phyloP scores from a whole-genome alignment of 805 yeast genomes.

The Pichia californica region DNA sequence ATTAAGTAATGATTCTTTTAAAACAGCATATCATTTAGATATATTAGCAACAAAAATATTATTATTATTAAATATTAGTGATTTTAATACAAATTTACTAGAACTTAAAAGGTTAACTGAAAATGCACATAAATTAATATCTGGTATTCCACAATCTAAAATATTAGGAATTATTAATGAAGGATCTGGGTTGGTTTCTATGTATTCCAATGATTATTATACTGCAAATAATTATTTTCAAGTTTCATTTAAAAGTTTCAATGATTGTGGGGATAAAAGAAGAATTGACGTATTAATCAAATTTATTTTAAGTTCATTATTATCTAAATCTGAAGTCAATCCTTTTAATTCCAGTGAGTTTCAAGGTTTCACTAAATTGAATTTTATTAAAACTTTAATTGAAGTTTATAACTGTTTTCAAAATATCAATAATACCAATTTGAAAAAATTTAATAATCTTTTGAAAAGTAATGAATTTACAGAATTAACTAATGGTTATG shows the following conservation, averaged over 20 bases:
- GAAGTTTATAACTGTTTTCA: constrained; percentile 24
- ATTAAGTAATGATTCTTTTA: constrained; percentile 37
- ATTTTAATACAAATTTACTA: constrained; percentile 27
- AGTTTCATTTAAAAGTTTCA: constrained; percentile 42
- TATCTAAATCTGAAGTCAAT: constrained; percentile 59
- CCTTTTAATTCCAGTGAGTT: constrained; percentile 74
- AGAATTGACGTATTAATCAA: constrained; percentile 54
- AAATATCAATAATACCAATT: constrained; percentile 21
- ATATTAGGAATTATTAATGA: constrained; percentile 71
- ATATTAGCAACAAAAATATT: constrained; percentile 62
- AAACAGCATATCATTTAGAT: constrained; percentile 48
- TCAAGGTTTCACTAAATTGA: constrained; percentile 25
- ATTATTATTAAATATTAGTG: constrained; percentile 31
- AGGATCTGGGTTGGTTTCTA: constrained; percentile 65
- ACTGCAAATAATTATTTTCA: constrained; percentile 44
- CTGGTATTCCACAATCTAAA: constrained; percentile 70
- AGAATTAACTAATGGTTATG: constrained; percentile 11
- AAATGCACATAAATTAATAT: constrained; percentile 40
- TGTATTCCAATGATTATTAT: constrained; percentile 53
- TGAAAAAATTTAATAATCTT: constrained; percentile 18
- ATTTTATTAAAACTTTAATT: constrained; percentile 20
- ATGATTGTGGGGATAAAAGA: constrained; percentile 53
- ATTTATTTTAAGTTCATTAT: constrained; percentile 52
- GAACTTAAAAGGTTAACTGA: constrained; percentile 42
- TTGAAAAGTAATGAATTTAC: constrained; percentile 11